Evolutionary conservation across 768 basidiomycete genomes (phyloP), one percentile per base, ranked within the genome.

Genomic region (Russula vinacea): DNA sequence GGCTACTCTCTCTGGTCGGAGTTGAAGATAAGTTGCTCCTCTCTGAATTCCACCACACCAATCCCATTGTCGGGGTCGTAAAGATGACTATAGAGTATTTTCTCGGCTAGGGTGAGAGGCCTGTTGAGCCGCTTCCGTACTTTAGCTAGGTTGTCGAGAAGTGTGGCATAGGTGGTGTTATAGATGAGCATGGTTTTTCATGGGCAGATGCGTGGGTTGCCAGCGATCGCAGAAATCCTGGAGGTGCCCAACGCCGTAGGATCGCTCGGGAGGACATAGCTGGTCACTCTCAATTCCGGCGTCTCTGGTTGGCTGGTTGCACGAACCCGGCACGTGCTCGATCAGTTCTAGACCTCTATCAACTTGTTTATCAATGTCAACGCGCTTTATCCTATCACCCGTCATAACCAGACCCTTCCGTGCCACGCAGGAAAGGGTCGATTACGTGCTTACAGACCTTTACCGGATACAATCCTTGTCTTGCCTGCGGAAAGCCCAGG

Each of bases 71-170:
- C 84, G 5, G 92, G 92, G 69, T 96, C 83, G 67, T 84, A 76
- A 60, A 98, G 78, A 76, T 99, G 97, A 70, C 92, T 88, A 77
- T 97, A 98, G 35, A 99, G 81, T 49, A 98, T 95, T 81, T 99
- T 99, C 77, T 99, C 97, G 24, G 95, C 89, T n/a, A 99, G 81
- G 2, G 94, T 93, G 60, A 99, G 78, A 42, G 94, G 95, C 59
- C 87, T 80, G 69, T 80, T 77, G 61, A 98, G 81, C 51, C 90
- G 76, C 60, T 80, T 73, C 50, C 90, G 85, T 58, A 93, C 91
- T 58, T 76, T 76, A 58, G 83, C 78, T 61, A 97, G 83, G 55
- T 88, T 94, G 69, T 81, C 71, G 39, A 90, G 80, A 42, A 98
- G 80, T 45, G 76, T 74, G 2, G 81, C 65, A 76, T 97, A 98